A percentile compares a stretch with the other conserved stretches of the same genome.
Conservation (phyloP, 208 protist genomes). For the Naegleria fowleri region DNA sequence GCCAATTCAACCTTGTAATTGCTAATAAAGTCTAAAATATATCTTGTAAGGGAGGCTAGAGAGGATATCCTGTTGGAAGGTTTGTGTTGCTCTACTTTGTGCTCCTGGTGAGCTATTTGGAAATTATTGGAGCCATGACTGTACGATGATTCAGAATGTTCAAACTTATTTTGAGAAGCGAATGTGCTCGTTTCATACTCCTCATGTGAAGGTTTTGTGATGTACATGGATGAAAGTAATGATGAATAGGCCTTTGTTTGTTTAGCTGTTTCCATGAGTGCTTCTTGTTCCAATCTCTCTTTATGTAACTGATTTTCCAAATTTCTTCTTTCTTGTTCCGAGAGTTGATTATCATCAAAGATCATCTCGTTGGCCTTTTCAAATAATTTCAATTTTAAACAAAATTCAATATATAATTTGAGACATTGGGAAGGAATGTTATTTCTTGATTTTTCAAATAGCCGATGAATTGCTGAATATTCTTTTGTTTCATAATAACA, state of each 20-base stretch:
- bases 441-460: background rate
- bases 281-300: background rate
- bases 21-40: background rate
- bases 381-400: background rate
- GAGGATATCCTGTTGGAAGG: background rate
- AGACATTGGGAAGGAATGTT: background rate
- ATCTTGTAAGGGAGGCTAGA: background rate
- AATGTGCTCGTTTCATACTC: background rate
- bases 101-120: too few relatives aligned
- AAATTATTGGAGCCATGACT: background rate
- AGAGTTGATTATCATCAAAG: background rate
- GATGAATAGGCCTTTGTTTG: background rate
- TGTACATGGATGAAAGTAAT: background rate
- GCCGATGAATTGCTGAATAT: background rate
- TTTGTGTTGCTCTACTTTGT: background rate
- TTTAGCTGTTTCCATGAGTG: background rate
- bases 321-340: background rate
- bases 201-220: background rate
- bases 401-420: background rate
- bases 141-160: background rate
- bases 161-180: background rate
- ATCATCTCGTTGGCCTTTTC: background rate
- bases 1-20: background rate
- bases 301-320: background rate
- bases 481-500: background rate